These are phyloP conservation scores for Parietaria judaica DNA, from an alignment of 306 rosid species.

Conservation along the genomic window DNA sequence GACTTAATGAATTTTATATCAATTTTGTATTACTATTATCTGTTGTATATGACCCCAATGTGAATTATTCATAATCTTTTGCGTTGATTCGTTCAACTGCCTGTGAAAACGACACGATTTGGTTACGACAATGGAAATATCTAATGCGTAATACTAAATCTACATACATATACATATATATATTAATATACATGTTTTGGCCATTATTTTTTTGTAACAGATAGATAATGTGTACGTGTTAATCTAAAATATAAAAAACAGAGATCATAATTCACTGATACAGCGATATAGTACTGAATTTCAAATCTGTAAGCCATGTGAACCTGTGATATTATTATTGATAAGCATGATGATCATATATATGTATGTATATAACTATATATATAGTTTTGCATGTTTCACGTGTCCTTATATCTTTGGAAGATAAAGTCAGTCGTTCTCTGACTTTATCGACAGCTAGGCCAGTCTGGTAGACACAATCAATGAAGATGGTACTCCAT, in stretches of 20 bases:
- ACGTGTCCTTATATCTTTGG: not conserved
- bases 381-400: slow-evolving; percentile 1
- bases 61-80: not conserved
- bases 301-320: slow-evolving; percentile 4
- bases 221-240: too few relatives aligned
- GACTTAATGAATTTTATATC: too few relatives aligned
- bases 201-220: too few relatives aligned
- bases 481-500: too few relatives aligned
- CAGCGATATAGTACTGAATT: not conserved
- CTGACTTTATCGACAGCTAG: not conserved
- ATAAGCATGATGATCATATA: not conserved
- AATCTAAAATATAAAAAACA: too few relatives aligned
- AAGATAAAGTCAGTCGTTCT: not conserved
- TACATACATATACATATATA: too few relatives aligned
- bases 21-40: not conserved
- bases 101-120: too few relatives aligned
- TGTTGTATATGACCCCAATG: not conserved
- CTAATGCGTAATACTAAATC: not conserved
- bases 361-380: not conserved
- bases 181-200: too few relatives aligned
- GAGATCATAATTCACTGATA: too few relatives aligned
- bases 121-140: not conserved
- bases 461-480: not conserved
- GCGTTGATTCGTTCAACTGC: not conserved
- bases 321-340: not conserved